phyloP scores from a whole-genome alignment of 805 yeast species.

The Wickerhamomyces silvicola region DNA sequence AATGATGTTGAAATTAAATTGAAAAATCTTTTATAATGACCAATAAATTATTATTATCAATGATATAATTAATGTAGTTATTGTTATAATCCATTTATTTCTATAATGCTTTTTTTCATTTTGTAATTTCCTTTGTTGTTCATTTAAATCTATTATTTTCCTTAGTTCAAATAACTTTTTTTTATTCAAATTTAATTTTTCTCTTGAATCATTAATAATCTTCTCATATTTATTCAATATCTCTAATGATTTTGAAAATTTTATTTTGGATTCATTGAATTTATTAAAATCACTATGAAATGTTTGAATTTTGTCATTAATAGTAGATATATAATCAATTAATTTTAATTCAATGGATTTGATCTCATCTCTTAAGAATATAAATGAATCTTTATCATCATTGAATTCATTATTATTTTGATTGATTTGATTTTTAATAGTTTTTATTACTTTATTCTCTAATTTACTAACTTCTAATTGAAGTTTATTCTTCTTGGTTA shows the following conservation, averaged over 20 bases:
- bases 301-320: too few species aligned
- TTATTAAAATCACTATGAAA: too few species aligned
- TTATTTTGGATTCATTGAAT: slow-evolving; percentile 1
- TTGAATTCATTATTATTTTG: background rate
- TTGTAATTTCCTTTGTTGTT: slow-evolving; percentile 2
- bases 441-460: slow-evolving; percentile 1
- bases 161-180: slow-evolving; percentile 8
- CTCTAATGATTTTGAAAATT: slow-evolving; percentile 7
- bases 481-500: background rate
- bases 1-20: slow-evolving; percentile 30
- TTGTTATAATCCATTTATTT: slow-evolving; percentile 1
- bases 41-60: background rate
- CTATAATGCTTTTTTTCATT: slow-evolving; percentile 4
- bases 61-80: background rate
- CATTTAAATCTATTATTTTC: slow-evolving; percentile 7
- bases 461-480: slow-evolving; percentile 1
- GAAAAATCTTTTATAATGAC: slow-evolving; percentile 10
- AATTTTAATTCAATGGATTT: too few species aligned
- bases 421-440: slow-evolving; percentile 6
- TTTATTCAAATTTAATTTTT: slow-evolving; percentile 7
- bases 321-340: too few species aligned
- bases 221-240: slow-evolving; percentile 9
- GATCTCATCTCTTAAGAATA: too few species aligned
- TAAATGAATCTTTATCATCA: too few species aligned
- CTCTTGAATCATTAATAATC: slow-evolving; percentile 5